phyloP scores from a whole-genome alignment of 2,329 filamentous ascomycete species.

The Diaporthe ilicicola region DNA sequence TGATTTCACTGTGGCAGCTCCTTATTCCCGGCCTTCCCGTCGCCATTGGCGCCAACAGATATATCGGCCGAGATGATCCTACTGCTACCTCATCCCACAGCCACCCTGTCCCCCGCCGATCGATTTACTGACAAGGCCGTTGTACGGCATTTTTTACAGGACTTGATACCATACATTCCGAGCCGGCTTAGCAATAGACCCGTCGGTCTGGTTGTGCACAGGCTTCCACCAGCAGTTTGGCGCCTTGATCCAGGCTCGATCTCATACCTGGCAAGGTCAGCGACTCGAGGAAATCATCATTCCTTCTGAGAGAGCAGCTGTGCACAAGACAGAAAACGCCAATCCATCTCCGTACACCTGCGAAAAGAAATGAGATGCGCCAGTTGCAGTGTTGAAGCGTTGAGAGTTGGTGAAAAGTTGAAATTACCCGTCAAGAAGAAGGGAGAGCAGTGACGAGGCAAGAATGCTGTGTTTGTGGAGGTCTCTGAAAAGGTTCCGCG shows the following conservation, averaged over 20 bases:
- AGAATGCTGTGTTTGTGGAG: not conserved
- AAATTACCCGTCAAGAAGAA: not conserved
- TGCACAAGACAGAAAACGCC: not conserved
- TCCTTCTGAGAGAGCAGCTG: not conserved
- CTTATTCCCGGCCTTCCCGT: conserved; percentile 18
- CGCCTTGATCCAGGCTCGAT: not conserved
- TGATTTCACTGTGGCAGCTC: conserved; percentile 15
- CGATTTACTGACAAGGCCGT: conserved; percentile 28
- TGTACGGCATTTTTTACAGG: conserved; percentile 24
- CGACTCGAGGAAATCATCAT: not conserved
- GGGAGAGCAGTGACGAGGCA: not conserved
- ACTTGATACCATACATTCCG: conserved; percentile 22
- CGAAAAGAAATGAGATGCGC: not conserved
- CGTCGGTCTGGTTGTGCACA: not conserved
- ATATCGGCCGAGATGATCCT: conserved; percentile 28
- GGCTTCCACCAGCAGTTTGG: not conserved
- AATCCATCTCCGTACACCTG: not conserved
- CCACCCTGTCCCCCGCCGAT: not conserved
- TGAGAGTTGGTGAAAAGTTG: not conserved
- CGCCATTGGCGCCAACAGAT: conserved; percentile 19
- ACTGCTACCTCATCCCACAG: conserved; percentile 6
- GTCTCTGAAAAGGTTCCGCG: not conserved
- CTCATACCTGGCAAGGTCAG: not conserved
- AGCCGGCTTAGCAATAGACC: conserved; percentile 9
- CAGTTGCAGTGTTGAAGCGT: not conserved